These are phyloP conservation scores for Mortierella sp. DNA, from an alignment of 371 early-diverging fungal species.

Conservation along the genomic window DNA sequence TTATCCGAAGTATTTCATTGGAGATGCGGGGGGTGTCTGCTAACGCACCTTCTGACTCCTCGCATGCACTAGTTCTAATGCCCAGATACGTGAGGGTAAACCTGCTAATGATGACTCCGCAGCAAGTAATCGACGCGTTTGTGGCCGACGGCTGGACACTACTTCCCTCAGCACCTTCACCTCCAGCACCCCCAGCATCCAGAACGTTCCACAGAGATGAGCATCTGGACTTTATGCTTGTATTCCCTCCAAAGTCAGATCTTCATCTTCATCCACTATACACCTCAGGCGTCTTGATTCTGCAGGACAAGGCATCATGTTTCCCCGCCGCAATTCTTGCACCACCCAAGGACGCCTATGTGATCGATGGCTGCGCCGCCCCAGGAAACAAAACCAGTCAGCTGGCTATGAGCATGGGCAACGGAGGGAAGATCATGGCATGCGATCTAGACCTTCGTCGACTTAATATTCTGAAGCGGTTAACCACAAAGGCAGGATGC, in stretches of 20 bases:
- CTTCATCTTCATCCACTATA: constrained; percentile 84
- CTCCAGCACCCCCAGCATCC: constrained; percentile 39
- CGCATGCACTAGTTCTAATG: constrained; percentile 56
- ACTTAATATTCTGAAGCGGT: constrained; percentile 76
- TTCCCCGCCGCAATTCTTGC: constrained; percentile 94
- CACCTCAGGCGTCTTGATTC: constrained; percentile 79
- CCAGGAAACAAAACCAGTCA: constrained; percentile 99
- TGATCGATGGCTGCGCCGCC: constrained; percentile 98
- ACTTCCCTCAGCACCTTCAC: constrained; percentile 35
- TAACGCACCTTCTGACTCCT: constrained; percentile 17
- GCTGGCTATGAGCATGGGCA: constrained; percentile 86
- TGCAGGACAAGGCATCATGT: constrained; percentile 98
- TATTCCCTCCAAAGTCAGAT: constrained; percentile 86
- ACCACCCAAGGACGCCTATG: constrained; percentile 76
- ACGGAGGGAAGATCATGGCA: constrained; percentile 90
- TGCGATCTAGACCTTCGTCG: constrained; percentile 91
- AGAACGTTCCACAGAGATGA: constrained; percentile 68
- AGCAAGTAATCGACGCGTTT: constrained; percentile 75
- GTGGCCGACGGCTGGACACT: constrained; percentile 65
- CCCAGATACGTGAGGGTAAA: constrained; percentile 86
- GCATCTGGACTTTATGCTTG: constrained; percentile 84
- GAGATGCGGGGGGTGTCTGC: too few relatives aligned
- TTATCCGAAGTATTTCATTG: too few relatives aligned
- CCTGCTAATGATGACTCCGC: constrained; percentile 71
- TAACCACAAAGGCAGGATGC: constrained; percentile 84